phyloP scores from a whole-genome alignment of 306 rosid genomes.

The Corylus heterophylla region DNA sequence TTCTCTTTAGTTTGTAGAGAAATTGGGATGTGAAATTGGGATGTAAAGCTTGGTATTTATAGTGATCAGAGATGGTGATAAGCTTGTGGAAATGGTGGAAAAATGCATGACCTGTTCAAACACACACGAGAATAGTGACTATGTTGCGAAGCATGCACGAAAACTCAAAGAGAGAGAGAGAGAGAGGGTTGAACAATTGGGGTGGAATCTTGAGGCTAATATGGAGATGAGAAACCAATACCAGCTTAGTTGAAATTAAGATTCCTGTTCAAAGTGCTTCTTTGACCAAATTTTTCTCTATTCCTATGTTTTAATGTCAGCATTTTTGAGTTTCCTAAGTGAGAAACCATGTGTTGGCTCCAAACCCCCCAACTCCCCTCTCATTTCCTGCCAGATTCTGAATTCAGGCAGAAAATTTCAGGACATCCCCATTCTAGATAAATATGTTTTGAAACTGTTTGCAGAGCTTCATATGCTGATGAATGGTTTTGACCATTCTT shows the following conservation, averaged over 20 bases:
- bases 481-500: too few species aligned
- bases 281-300: not conserved
- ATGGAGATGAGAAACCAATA: not conserved
- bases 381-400: too few species aligned
- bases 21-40: not conserved
- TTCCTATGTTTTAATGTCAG: not conserved
- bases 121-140: not conserved
- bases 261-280: not conserved
- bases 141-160: not conserved
- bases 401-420: too few species aligned
- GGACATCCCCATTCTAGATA: too few species aligned
- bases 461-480: too few species aligned
- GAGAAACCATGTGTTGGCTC: not conserved
- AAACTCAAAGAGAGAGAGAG: not conserved
- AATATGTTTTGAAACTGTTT: too few species aligned
- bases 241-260: not conserved
- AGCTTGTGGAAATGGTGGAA: not conserved
- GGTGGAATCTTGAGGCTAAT: not conserved
- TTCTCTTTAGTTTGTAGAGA: not conserved
- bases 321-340: too few species aligned
- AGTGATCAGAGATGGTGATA: not conserved
- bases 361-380: too few species aligned
- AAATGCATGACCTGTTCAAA: not conserved
- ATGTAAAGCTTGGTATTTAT: not conserved
- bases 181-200: not conserved